These are phyloP conservation scores for Xylaria arbuscula DNA, from an alignment of 2,329 filamentous ascomycete genomes.

Conservation along the genomic window DNA sequence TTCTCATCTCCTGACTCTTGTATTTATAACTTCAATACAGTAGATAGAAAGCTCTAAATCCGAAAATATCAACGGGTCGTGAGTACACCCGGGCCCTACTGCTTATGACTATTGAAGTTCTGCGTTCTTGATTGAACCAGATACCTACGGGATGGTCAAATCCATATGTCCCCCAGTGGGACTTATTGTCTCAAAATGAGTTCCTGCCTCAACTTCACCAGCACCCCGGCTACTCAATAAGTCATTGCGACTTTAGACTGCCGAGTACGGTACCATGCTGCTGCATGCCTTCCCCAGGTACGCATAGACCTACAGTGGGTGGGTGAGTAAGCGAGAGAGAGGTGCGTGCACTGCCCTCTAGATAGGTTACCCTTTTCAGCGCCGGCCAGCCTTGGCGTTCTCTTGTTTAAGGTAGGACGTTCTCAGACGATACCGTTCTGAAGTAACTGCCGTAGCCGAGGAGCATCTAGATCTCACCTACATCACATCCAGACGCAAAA, in stretches of 20 bases:
- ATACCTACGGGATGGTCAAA: neutral
- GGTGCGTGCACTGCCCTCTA: slow-evolving; percentile 30
- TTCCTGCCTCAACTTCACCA: slow-evolving; percentile 7
- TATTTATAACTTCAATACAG: slow-evolving; percentile 22
- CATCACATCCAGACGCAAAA: slow-evolving; percentile 21
- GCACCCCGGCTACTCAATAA: slow-evolving; percentile 22
- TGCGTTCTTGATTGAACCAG: slow-evolving; percentile 13
- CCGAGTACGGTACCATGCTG: neutral
- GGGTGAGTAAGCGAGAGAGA: slow-evolving; percentile 6
- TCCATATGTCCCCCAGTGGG: slow-evolving; percentile 20
- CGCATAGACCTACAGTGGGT: neutral
- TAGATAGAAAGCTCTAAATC: slow-evolving; percentile 4
- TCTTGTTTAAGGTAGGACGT: slow-evolving; percentile 15
- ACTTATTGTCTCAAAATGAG: slow-evolving; percentile 16
- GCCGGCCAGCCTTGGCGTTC: slow-evolving; percentile 30
- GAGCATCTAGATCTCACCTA: slow-evolving; percentile 32
- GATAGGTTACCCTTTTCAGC: slow-evolving; percentile 23
- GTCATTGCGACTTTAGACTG: slow-evolving; percentile 31
- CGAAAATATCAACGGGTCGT: slow-evolving; percentile 3
- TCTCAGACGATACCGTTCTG: slow-evolving; percentile 21
- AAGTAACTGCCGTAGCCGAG: slow-evolving; percentile 22
- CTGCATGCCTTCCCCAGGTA: neutral
- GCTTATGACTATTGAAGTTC: slow-evolving; percentile 6
- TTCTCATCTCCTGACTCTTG: slow-evolving; percentile 27
- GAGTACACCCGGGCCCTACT: neutral